Evolutionary conservation across 352 stramenopile genomes (phyloP).

Genomic region (Blastocystis sp.): DNA sequence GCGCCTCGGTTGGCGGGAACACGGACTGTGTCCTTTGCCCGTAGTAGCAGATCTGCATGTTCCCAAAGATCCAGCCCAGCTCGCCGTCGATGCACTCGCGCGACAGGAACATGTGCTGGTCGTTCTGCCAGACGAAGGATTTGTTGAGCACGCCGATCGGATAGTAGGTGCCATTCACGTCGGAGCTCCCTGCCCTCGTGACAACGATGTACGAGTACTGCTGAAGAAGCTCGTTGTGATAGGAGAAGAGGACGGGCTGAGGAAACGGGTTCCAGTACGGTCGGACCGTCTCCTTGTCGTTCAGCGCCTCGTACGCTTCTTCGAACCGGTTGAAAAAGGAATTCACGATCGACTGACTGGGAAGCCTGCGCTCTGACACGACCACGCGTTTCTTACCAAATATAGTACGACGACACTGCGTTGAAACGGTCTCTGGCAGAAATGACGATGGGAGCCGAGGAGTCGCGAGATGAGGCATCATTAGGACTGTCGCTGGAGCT

Average conservation of each 20-base stretch:
- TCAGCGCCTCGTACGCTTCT: not conserved
- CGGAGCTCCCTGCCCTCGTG: not conserved
- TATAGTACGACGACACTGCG: constrained; percentile 17
- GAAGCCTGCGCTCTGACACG: constrained; percentile 14
- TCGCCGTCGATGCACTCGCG: constrained; percentile 20
- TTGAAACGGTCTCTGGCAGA: constrained; percentile 14
- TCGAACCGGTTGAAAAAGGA: constrained; percentile 39
- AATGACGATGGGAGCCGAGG: not conserved
- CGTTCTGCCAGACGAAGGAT: constrained; percentile 54
- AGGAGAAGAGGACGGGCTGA: constrained; percentile 56
- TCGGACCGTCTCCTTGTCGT: not conserved
- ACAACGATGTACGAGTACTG: constrained; percentile 40
- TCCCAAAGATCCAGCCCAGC: constrained; percentile 55
- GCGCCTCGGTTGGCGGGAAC: not conserved
- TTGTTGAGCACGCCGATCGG: constrained; percentile 38
- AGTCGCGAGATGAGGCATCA: too few relatives aligned
- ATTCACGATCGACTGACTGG: constrained; percentile 4
- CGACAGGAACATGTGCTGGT: constrained; percentile 55
- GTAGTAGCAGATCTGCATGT: constrained; percentile 53
- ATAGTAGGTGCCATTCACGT: constrained; percentile 67
- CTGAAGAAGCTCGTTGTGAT: constrained; percentile 63
- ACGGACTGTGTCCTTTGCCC: not conserved
- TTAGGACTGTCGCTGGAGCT: not conserved
- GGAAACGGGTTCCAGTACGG: constrained; percentile 56
- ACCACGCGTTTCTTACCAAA: not conserved